phyloP scores from a whole-genome alignment of 2,329 filamentous ascomycete species.

The Gaeumannomyces tritici region DNA sequence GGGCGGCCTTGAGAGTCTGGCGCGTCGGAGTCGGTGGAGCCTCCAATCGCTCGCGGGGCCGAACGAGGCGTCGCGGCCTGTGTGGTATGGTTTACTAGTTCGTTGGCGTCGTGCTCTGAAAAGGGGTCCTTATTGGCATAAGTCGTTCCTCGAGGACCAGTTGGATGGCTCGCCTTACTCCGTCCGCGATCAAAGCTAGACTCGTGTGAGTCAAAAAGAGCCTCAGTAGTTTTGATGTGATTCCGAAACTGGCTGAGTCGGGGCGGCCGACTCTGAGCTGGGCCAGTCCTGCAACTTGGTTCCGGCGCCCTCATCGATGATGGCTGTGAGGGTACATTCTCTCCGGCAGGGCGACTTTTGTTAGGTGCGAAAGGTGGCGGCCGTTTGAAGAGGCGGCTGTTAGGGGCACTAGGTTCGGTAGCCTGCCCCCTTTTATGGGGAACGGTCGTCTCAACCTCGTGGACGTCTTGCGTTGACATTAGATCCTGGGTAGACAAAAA shows the following conservation, averaged over 20 bases:
- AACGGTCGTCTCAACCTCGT: conserved; percentile 25
- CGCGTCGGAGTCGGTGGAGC: conserved; percentile 1
- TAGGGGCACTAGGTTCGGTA: not conserved
- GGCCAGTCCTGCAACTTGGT: not conserved
- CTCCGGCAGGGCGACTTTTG: not conserved
- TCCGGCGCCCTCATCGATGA: no score
- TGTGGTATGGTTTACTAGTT: conserved; percentile 1
- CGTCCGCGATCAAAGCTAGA: not conserved
- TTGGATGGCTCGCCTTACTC: not conserved
- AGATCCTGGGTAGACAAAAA: conserved; percentile 37
- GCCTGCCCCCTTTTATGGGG: not conserved
- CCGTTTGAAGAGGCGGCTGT: not conserved
- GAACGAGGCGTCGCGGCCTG: conserved; percentile 5
- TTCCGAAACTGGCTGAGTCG: conserved; percentile 9
- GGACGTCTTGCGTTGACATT: conserved; percentile 35
- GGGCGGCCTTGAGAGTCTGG: conserved; percentile 2
- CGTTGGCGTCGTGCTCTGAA: not conserved
- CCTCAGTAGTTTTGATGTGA: conserved; percentile 5
- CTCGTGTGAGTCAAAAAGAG: conserved; percentile 1
- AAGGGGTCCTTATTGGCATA: not conserved
- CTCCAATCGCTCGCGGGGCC: not conserved
- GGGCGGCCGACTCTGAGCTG: not conserved
- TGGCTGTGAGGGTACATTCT: not conserved
- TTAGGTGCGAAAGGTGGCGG: not conserved
- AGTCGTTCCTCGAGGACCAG: no score